Evolutionary conservation across 331 rosid species (phyloP).

Genomic region (Quercus phellos): DNA sequence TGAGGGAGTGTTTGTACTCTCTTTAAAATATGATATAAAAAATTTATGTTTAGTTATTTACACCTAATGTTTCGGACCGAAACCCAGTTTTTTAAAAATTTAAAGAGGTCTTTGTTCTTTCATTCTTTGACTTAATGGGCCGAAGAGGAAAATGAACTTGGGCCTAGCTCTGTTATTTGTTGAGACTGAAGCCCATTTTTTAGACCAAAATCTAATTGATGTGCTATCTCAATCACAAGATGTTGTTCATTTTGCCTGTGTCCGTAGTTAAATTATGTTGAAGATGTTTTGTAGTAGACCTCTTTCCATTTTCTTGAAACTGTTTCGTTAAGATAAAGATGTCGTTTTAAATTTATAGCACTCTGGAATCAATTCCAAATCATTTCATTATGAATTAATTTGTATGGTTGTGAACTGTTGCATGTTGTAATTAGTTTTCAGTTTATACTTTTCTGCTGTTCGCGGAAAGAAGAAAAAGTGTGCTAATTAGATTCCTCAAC

Average conservation of each 20-base stretch:
- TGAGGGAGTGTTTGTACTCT: too few relatives aligned
- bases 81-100: too few relatives aligned
- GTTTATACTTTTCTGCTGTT: neutral
- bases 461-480: too few relatives aligned
- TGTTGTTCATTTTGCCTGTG: slow-evolving; percentile 1
- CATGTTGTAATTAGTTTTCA: neutral
- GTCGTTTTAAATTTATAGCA: neutral
- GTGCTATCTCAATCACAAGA: neutral
- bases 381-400: neutral
- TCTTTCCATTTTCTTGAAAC: neutral
- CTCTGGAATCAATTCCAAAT: neutral
- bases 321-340: neutral
- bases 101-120: too few relatives aligned
- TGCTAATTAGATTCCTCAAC: too few relatives aligned
- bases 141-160: too few relatives aligned
- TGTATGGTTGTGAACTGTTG: neutral
- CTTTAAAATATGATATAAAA: too few relatives aligned
- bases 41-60: too few relatives aligned
- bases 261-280: neutral
- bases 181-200: too few relatives aligned
- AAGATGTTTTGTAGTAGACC: neutral
- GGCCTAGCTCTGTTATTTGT: too few relatives aligned
- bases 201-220: neutral
- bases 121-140: too few relatives aligned
- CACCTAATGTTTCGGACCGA: too few relatives aligned